Percentiles rank a stretch among this genome's conserved stretches.
Evolutionary conservation across 768 basidiomycete genomes (phyloP).

Genomic region (Podaxis rugospora): DNA sequence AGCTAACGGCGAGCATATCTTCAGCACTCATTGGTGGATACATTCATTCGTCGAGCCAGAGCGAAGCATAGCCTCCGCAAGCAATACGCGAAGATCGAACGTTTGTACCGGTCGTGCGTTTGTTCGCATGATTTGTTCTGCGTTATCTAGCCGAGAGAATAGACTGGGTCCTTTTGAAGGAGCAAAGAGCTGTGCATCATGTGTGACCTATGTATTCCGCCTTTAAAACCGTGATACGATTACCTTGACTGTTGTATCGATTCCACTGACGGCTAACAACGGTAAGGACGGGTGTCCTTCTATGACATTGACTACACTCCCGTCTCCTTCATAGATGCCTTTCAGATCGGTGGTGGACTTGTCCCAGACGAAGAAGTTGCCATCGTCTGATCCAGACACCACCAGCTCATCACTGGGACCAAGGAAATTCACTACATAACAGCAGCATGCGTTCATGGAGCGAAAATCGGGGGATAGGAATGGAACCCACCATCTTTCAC

Average conservation of each 20-base stretch:
- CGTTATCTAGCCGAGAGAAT: slow-evolving; percentile 53
- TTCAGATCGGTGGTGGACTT: slow-evolving; percentile 60
- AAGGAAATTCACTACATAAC: slow-evolving; percentile 71
- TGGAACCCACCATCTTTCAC: slow-evolving; percentile 74
- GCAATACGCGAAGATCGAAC: not conserved
- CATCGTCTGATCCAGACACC: slow-evolving; percentile 83
- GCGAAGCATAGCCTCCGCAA: slow-evolving; percentile 8
- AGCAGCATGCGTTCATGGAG: not conserved
- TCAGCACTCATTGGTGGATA: not conserved
- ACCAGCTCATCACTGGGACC: slow-evolving; percentile 77
- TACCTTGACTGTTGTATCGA: slow-evolving; percentile 83
- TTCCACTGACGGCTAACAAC: slow-evolving; percentile 81
- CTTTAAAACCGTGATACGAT: slow-evolving; percentile 1
- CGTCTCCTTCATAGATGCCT: slow-evolving; percentile 83
- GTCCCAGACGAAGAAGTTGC: slow-evolving; percentile 84
- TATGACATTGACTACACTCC: slow-evolving; percentile 78
- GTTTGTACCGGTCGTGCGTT: slow-evolving; percentile 35
- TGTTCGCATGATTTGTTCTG: slow-evolving; percentile 49
- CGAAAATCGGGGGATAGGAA: not conserved
- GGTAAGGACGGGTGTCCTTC: slow-evolving; percentile 81
- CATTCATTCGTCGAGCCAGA: slow-evolving; percentile 8
- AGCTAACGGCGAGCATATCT: not conserved
- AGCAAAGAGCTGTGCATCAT: slow-evolving; percentile 52
- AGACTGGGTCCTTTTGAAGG: slow-evolving; percentile 41
- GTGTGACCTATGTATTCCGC: not conserved